Evolutionary conservation across 2,329 filamentous ascomycete species (phyloP).

Genomic region (Cadophora luteo-olivacea): DNA sequence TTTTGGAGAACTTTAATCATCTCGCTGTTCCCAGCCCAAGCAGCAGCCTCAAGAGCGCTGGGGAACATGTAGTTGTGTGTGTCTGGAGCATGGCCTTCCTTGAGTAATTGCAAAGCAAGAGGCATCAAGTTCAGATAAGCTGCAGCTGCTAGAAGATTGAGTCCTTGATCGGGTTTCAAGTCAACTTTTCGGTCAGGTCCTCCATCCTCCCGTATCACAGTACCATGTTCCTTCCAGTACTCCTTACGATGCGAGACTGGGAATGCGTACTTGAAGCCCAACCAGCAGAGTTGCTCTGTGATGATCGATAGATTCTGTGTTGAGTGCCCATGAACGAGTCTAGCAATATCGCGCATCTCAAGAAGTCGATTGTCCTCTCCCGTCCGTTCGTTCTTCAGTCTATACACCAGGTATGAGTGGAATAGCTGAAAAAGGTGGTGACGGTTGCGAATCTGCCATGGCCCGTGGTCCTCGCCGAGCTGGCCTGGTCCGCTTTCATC

Average conservation of each 20-base stretch:
- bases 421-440: background rate
- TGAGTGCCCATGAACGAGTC: background rate
- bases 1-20: background rate
- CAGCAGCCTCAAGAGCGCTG: conserved; percentile 24
- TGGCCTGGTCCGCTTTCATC: background rate
- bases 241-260: background rate
- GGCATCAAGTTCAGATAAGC: background rate
- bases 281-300: background rate
- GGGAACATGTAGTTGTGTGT: conserved; percentile 21
- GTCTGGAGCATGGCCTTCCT: conserved; percentile 15
- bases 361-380: background rate
- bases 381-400: background rate
- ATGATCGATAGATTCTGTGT: background rate
- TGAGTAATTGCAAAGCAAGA: background rate
- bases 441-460: background rate
- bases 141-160: background rate
- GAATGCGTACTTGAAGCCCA: background rate
- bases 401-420: background rate
- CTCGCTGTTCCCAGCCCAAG: conserved; percentile 19
- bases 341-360: background rate
- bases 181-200: background rate
- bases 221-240: background rate
- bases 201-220: background rate
- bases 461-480: background rate
- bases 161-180: background rate